A percentile compares a stretch with the other conserved stretches of the same genome.
Conservation (phyloP, 768 basidiomycete species). For the Serendipita indica region DNA sequence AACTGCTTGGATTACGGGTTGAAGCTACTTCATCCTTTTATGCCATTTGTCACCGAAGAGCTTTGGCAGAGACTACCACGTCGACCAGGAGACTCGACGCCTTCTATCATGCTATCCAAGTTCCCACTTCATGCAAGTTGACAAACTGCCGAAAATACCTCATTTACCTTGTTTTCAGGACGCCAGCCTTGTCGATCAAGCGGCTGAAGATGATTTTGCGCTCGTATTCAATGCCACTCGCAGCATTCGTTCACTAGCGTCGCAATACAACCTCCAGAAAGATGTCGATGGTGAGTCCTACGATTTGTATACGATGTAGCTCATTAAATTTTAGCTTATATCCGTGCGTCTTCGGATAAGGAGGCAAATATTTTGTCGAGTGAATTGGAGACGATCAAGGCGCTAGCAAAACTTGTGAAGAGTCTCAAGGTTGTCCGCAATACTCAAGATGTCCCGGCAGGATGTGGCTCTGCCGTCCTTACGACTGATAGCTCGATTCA, state of each 20-base stretch:
- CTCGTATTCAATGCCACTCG: conserved; percentile 67
- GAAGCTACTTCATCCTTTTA: conserved; percentile 87
- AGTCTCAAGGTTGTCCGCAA: conserved; percentile 51
- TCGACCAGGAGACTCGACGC: conserved; percentile 61
- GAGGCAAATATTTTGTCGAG: conserved; percentile 55
- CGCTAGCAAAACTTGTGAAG: conserved; percentile 81
- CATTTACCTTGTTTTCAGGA: conserved; percentile 31
- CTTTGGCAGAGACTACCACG: conserved; percentile 93
- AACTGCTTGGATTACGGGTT: conserved; percentile 86
- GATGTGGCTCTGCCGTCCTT: conserved; percentile 75
- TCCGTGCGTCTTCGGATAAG: conserved; percentile 49
- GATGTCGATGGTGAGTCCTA: conserved; percentile 58
- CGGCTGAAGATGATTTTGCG: conserved; percentile 76
- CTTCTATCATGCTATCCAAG: conserved; percentile 77
- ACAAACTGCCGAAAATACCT: neutral
- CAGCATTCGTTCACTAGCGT: conserved; percentile 69
- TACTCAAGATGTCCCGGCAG: conserved; percentile 57
- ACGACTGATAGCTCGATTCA: conserved; percentile 61
- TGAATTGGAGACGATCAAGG: conserved; percentile 59
- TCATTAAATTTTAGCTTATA: conserved; percentile 41
- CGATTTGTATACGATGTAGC: conserved; percentile 7
- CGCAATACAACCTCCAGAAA: conserved; percentile 74
- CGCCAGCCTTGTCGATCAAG: conserved; percentile 39
- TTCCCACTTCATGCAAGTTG: conserved; percentile 66
- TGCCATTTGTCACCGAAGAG: conserved; percentile 98